These are phyloP conservation scores for Cinchona pubescens DNA, from an alignment of 257 asterid species.

Conservation along the genomic window DNA sequence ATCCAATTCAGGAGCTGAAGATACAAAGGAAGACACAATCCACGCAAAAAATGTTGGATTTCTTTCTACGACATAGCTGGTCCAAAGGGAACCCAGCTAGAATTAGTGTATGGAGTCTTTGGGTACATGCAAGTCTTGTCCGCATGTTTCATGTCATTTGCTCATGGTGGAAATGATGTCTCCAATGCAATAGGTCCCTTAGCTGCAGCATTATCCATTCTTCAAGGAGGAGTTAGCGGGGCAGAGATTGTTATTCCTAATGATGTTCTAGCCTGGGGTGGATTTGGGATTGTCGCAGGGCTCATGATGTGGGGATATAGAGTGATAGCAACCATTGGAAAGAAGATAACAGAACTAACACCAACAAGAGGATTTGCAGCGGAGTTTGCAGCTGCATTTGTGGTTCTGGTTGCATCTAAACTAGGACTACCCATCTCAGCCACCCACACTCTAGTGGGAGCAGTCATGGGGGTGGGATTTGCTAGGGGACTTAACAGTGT, in stretches of 20 bases:
- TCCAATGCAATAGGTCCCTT: conserved; percentile 91
- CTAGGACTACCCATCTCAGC: conserved; percentile 90
- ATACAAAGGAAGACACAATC: conserved; percentile 35
- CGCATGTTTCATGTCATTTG: conserved; percentile 96
- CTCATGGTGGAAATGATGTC: conserved; percentile 97
- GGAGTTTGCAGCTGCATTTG: conserved; percentile 95
- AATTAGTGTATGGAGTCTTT: conserved; percentile 85
- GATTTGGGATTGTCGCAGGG: conserved; percentile 93
- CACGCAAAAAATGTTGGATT: conserved; percentile 47
- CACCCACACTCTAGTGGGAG: conserved; percentile 91
- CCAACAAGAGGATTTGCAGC: conserved; percentile 97
- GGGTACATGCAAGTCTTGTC: conserved; percentile 92
- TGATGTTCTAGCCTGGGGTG: conserved; percentile 94
- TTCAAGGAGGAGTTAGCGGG: conserved; percentile 68
- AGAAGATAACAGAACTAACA: conserved; percentile 87
- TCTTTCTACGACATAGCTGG: conserved; percentile 87
- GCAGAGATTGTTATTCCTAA: conserved; percentile 66
- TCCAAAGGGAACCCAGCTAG: conserved; percentile 80
- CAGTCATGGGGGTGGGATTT: conserved; percentile 98
- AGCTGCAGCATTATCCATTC: conserved; percentile 83
- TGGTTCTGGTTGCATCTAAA: conserved; percentile 76
- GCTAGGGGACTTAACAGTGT: conserved; percentile 89
- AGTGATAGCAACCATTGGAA: conserved; percentile 83
- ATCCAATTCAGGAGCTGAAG: conserved; percentile 34
- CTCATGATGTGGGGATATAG: conserved; percentile 83